phyloP scores from a whole-genome alignment of 495 filamentous ascomycete species.

The Saxispiralis lemnorum region DNA sequence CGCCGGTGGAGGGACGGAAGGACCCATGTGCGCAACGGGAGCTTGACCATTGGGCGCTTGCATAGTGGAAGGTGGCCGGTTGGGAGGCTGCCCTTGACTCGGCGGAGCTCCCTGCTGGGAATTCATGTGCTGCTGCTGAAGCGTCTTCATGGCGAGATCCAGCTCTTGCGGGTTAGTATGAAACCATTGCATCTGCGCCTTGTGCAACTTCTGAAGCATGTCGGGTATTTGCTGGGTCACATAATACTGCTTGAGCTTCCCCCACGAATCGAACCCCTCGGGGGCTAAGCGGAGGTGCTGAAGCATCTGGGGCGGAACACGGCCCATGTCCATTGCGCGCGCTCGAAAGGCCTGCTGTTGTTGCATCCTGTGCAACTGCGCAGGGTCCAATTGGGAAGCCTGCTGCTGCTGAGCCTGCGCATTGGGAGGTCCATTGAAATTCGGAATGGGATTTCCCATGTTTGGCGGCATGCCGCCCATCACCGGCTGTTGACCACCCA shows the following conservation, averaged over 20 bases:
- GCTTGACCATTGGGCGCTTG: slow-evolving; percentile 13
- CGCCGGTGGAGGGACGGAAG: slow-evolving; percentile 4
- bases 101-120: slow-evolving; percentile 1
- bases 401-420: slow-evolving; percentile 8
- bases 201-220: slow-evolving; percentile 28
- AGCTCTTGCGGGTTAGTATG: slow-evolving; percentile 5
- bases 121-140: neutral
- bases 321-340: slow-evolving; percentile 8
- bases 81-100: neutral
- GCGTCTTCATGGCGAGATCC: neutral
- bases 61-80: slow-evolving; percentile 2
- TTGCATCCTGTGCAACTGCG: slow-evolving; percentile 7
- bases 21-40: slow-evolving; percentile 18
- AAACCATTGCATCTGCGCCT: slow-evolving; percentile 16
- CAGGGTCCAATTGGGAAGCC: slow-evolving; percentile 7
- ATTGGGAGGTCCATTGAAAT: slow-evolving; percentile 7
- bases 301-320: slow-evolving; percentile 10
- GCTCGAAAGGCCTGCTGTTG: slow-evolving; percentile 3
- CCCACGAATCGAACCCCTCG: slow-evolving; percentile 51
- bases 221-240: slow-evolving; percentile 31
- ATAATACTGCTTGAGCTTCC: slow-evolving; percentile 48
- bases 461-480: slow-evolving; percentile 1
- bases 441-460: slow-evolving; percentile 5
- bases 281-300: slow-evolving; percentile 20
- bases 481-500: neutral